These are phyloP conservation scores for Rhynchosporium graminicola DNA, from an alignment of 2,329 filamentous ascomycete species.

Conservation along the genomic window DNA sequence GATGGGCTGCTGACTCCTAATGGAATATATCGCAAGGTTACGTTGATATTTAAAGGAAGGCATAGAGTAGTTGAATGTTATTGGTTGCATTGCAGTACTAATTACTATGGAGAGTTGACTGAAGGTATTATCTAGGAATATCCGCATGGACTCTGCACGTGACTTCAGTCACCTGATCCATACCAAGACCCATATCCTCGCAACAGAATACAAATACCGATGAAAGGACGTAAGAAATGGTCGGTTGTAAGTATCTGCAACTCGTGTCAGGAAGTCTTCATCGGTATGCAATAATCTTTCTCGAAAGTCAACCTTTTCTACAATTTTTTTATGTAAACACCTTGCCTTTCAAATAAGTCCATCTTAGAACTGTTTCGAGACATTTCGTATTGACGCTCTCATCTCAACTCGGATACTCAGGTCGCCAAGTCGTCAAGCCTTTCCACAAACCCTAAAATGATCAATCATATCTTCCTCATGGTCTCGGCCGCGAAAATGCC, in stretches of 20 bases:
- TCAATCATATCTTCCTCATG: slow-evolving; percentile 29
- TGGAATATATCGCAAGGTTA: too few relatives aligned
- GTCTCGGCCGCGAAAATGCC: slow-evolving; percentile 18
- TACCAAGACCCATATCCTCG: too few relatives aligned
- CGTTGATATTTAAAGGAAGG: too few relatives aligned
- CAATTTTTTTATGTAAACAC: background rate
- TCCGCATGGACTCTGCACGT: too few relatives aligned
- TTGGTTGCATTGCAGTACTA: too few relatives aligned
- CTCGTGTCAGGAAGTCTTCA: background rate
- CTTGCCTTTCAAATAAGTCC: background rate
- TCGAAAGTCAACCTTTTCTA: background rate
- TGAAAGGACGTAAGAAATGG: background rate
- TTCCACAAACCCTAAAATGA: slow-evolving; percentile 25
- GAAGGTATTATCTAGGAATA: too few relatives aligned
- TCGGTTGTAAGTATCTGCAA: background rate
- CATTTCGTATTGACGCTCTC: background rate
- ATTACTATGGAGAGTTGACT: too few relatives aligned
- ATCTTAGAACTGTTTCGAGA: background rate
- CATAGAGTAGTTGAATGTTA: too few relatives aligned
- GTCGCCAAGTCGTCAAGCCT: background rate
- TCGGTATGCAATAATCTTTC: background rate
- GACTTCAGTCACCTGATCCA: too few relatives aligned
- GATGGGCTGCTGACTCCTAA: background rate
- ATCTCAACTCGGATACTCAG: background rate
- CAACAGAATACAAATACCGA: slow-evolving; percentile 1